A percentile compares a stretch with the other conserved stretches of the same genome.
Evolutionary conservation across 495 filamentous ascomycete genomes (phyloP).

Genomic region (Penicillium crystallinum): DNA sequence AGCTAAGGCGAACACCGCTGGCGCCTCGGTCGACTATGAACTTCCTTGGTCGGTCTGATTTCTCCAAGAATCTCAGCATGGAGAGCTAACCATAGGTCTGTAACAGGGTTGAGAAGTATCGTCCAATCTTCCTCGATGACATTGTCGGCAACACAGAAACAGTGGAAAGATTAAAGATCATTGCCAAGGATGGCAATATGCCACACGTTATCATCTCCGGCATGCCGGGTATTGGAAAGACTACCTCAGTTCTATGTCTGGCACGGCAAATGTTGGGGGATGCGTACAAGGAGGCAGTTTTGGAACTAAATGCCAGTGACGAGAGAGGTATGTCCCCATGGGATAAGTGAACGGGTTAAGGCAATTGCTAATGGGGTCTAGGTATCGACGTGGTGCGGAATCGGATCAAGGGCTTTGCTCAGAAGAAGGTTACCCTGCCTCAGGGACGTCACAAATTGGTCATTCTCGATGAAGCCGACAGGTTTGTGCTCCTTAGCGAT

Average conservation of each 20-base stretch:
- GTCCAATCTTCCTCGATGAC: slow-evolving; percentile 89
- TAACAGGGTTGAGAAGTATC: slow-evolving; percentile 97
- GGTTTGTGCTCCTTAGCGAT: slow-evolving; percentile 34
- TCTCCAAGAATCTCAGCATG: slow-evolving; percentile 2
- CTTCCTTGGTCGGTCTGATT: slow-evolving; percentile 70
- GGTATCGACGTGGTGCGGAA: slow-evolving; percentile 98
- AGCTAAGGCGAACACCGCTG: slow-evolving; percentile 57
- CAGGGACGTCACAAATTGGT: slow-evolving; percentile 89
- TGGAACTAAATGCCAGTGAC: slow-evolving; percentile 94
- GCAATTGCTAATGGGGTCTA: slow-evolving; percentile 22
- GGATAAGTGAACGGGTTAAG: not conserved
- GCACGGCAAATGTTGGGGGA: slow-evolving; percentile 88
- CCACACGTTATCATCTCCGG: slow-evolving; percentile 98
- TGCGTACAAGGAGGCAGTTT: slow-evolving; percentile 93
- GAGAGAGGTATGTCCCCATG: slow-evolving; percentile 61
- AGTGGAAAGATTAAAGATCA: slow-evolving; percentile 95
- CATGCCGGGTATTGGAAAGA: slow-evolving; percentile 99
- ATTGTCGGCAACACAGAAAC: slow-evolving; percentile 97
- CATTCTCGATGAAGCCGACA: slow-evolving; percentile 96
- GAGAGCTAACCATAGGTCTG: slow-evolving; percentile 7
- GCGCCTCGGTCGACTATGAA: slow-evolving; percentile 66
- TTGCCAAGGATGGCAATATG: slow-evolving; percentile 99
- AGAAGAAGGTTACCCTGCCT: slow-evolving; percentile 97
- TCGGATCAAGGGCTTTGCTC: slow-evolving; percentile 96
- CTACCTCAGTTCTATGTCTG: slow-evolving; percentile 89